phyloP scores from a whole-genome alignment of 192 early-diverging fungal species.

The Dimargaris cristalligena region DNA sequence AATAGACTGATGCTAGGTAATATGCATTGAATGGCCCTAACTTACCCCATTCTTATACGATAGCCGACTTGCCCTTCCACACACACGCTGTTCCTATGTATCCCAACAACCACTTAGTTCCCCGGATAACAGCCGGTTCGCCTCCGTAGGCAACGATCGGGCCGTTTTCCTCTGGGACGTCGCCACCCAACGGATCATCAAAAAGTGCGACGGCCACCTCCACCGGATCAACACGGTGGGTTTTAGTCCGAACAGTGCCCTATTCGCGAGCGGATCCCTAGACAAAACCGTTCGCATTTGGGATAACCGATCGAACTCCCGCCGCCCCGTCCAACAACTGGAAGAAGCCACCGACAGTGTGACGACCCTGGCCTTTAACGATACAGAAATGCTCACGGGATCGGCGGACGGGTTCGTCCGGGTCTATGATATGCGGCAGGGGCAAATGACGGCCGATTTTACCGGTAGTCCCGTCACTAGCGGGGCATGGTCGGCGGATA shows the following conservation, averaged over 20 bases:
- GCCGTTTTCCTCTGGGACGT: constrained; percentile 82
- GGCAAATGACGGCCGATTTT: constrained; percentile 44
- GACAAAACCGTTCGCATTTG: constrained; percentile 33
- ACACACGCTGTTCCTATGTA: too few relatives aligned
- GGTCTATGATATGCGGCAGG: constrained; percentile 72
- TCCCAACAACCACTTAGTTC: constrained; percentile 27
- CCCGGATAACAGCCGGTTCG: constrained; percentile 45
- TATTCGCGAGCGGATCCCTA: constrained; percentile 66
- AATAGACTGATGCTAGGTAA: too few relatives aligned
- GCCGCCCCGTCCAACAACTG: constrained; percentile 60
- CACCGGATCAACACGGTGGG: constrained; percentile 72
- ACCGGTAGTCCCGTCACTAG: constrained; percentile 69
- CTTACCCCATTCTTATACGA: too few relatives aligned
- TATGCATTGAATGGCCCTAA: too few relatives aligned
- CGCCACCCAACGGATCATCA: constrained; percentile 42
- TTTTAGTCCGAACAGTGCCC: constrained; percentile 57
- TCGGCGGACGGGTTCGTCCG: constrained; percentile 75
- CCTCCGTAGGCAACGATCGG: constrained; percentile 67
- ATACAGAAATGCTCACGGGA: constrained; percentile 54
- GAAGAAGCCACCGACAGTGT: constrained; percentile 78
- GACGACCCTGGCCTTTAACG: constrained; percentile 51
- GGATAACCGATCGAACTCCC: constrained; percentile 23
- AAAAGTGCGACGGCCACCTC: constrained; percentile 61
- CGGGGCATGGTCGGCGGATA: constrained; percentile 42
- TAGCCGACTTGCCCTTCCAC: too few relatives aligned